Evolutionary conservation across 2,329 filamentous ascomycete species (phyloP), one percentile per base, ranked within the genome.

Genomic region (Talaromyces atroroseus): DNA sequence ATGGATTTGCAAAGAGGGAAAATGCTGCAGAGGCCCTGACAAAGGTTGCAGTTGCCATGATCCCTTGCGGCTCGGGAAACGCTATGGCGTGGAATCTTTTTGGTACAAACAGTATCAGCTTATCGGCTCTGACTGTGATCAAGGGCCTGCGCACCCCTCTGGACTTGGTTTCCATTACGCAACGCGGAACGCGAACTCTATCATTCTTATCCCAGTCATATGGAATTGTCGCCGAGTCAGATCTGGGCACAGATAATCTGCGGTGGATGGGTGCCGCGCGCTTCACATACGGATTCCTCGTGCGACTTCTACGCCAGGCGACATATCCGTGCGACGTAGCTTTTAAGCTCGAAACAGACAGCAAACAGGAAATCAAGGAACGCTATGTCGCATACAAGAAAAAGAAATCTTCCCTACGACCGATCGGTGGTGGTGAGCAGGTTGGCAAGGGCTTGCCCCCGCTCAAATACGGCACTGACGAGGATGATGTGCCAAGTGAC

Each of bases 21-120:
- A 89, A 96, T 72, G 91, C 91, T 20, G 78, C 80, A 32, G 81
- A 81, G 55, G 94, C 92, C 0, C 75, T 99, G 59, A 76, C 79
- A 21, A 88, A 86, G 65, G 75, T 97, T 14, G 89, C 94, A 0
- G 85, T 99, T 1, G 87, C 86, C 21, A 90, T 96, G 67, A 80
- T 99, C 36, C 94, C 94, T 1, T 95, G 92, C 67, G 94, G 94
- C 14, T 94, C 89, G 50, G 94, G 94, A 5, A 99, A 99, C 71
- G 94, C 90, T 21, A 88, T 97, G 85, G 89, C 89, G 60, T 86
- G 88, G 76, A 97, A 96, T 70, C 75, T 95, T 48, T 90, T 90
- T 62, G 94, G 92, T 5, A 92, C 91, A 0, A 82, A 87, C 61
- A 85, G 82, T 61, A 82, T 88, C 8, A 88, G 85, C 58, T 71